Evolutionary conservation across 345 rosid species (phyloP).

Genomic region (Heritiera fomes): DNA sequence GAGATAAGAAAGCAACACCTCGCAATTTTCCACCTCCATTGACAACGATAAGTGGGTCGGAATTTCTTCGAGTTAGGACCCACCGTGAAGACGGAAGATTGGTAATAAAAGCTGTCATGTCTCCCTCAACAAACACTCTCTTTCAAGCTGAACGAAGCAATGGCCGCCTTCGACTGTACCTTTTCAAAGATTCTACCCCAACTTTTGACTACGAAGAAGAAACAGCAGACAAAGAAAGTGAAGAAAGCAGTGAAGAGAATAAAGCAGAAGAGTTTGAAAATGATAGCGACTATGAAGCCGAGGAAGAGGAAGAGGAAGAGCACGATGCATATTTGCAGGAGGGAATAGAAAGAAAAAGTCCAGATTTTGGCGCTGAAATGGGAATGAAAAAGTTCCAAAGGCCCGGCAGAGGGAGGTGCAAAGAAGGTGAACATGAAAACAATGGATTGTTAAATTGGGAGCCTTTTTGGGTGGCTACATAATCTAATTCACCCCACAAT

Average conservation of each 20-base stretch:
- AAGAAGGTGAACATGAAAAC: constrained; percentile 40
- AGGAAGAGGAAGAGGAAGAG: background rate
- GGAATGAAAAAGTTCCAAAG: constrained; percentile 37
- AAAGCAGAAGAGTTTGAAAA: background rate
- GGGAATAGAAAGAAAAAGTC: constrained; percentile 19
- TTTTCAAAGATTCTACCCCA: constrained; percentile 38
- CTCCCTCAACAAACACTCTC: constrained; percentile 31
- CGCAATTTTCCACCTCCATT: constrained; percentile 77
- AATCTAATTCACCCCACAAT: constrained; percentile 10
- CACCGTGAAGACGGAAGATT: constrained; percentile 74
- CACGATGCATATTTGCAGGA: background rate
- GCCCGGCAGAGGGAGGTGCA: constrained; percentile 50
- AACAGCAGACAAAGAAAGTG: constrained; percentile 15
- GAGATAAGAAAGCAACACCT: constrained; percentile 29
- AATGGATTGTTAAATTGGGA: constrained; percentile 57
- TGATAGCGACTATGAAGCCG: background rate
- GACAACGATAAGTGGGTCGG: constrained; percentile 61
- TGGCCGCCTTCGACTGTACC: constrained; percentile 66
- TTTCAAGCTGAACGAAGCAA: constrained; percentile 69
- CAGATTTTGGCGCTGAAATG: background rate
- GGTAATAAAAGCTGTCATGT: constrained; percentile 52
- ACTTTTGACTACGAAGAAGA: constrained; percentile 24
- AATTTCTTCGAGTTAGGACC: constrained; percentile 53
- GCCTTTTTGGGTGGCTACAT: constrained; percentile 61
- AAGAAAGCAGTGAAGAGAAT: background rate